Conservation (phyloP, 306 rosid genomes). For the Hippophae gyantsensis region DNA sequence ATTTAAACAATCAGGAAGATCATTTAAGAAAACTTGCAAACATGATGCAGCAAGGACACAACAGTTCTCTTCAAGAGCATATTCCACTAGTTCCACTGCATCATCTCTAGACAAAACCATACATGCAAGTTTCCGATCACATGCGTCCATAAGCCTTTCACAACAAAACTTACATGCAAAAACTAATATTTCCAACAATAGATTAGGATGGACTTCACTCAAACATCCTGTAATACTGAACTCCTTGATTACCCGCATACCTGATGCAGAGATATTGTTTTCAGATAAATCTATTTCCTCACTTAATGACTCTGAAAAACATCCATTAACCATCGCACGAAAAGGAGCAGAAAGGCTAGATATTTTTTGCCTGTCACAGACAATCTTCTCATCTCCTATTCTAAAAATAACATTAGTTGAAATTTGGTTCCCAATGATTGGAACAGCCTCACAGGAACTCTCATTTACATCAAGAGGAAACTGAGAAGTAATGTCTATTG, state of each 20-base stretch:
- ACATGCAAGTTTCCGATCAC: slow-evolving; percentile 73
- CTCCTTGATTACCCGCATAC: slow-evolving; percentile 61
- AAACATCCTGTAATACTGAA: slow-evolving; percentile 55
- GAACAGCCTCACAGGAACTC: slow-evolving; percentile 33
- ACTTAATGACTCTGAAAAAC: slow-evolving; percentile 60
- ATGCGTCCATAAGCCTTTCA: slow-evolving; percentile 62
- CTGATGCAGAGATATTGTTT: slow-evolving; percentile 60
- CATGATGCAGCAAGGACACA: slow-evolving; percentile 67
- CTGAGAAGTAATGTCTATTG: slow-evolving; percentile 48
- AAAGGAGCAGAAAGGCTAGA: slow-evolving; percentile 81
- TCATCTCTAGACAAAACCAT: slow-evolving; percentile 57
- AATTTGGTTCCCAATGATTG: slow-evolving; percentile 35
- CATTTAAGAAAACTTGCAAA: slow-evolving; percentile 64
- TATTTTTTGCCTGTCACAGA: slow-evolving; percentile 69
- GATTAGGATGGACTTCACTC: slow-evolving; percentile 47
- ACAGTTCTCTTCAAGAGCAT: slow-evolving; percentile 63
- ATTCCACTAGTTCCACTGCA: slow-evolving; percentile 75
- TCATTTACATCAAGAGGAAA: slow-evolving; percentile 30
- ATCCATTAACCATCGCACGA: slow-evolving; percentile 79
- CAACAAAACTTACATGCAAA: slow-evolving; percentile 83
- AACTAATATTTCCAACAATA: slow-evolving; percentile 64
- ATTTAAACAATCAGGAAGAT: slow-evolving; percentile 59
- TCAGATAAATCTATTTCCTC: slow-evolving; percentile 74
- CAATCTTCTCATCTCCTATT: slow-evolving; percentile 58
- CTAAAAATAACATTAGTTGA: slow-evolving; percentile 45